These are phyloP conservation scores for Venturia oleaginea DNA, from an alignment of 2,329 filamentous ascomycete species.

Conservation along the genomic window DNA sequence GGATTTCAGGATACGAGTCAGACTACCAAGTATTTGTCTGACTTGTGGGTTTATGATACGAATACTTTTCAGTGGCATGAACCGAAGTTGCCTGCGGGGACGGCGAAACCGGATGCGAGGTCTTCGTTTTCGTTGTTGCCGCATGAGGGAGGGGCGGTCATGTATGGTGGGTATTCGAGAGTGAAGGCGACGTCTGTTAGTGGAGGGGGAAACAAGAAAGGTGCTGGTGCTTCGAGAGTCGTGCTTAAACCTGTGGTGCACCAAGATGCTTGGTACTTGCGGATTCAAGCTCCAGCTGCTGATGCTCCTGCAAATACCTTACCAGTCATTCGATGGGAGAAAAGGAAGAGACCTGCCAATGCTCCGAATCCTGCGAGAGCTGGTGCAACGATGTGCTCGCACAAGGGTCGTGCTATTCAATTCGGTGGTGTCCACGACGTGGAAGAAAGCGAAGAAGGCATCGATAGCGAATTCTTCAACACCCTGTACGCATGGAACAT, in stretches of 20 bases:
- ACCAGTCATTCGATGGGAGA: constrained; percentile 81
- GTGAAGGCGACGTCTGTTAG: constrained; percentile 59
- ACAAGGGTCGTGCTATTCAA: constrained; percentile 84
- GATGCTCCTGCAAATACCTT: constrained; percentile 57
- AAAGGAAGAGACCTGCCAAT: constrained; percentile 85
- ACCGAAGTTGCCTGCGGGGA: constrained; percentile 64
- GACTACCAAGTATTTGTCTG: constrained; percentile 85
- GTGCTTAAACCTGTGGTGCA: constrained; percentile 81
- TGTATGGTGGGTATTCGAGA: constrained; percentile 90
- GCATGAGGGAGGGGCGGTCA: constrained; percentile 77
- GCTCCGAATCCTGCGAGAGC: constrained; percentile 73
- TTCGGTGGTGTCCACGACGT: constrained; percentile 95
- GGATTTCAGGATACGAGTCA: constrained; percentile 96
- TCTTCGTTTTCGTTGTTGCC: constrained; percentile 90
- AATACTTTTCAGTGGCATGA: constrained; percentile 75
- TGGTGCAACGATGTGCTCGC: constrained; percentile 86
- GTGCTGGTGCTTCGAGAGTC: constrained; percentile 55
- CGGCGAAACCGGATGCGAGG: constrained; percentile 79
- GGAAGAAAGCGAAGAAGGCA: constrained; percentile 83
- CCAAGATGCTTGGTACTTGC: constrained; percentile 89
- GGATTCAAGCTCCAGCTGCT: constrained; percentile 61
- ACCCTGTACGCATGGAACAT: constrained; percentile 87
- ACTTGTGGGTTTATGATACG: constrained; percentile 95
- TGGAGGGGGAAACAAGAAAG: constrained; percentile 49
- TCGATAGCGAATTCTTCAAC: constrained; percentile 97